phyloP scores from a whole-genome alignment of 352 stramenopile genomes.

The Pilasporangium apinafurcum region DNA sequence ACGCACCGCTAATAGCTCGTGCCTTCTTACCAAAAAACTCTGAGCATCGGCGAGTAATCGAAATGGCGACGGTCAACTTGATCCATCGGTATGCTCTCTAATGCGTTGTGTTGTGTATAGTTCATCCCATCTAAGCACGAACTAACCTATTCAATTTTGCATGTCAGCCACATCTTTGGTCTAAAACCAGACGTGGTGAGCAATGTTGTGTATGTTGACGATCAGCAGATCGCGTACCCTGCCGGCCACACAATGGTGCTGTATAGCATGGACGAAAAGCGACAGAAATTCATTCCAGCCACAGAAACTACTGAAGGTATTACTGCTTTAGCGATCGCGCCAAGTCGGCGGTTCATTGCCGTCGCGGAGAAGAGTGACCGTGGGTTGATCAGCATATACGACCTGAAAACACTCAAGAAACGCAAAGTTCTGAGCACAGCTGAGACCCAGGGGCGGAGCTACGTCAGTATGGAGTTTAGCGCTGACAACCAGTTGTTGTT shows the following conservation, averaged over 20 bases:
- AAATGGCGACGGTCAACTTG: conserved; percentile 35
- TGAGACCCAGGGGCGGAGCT: conserved; percentile 58
- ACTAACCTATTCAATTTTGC: not conserved
- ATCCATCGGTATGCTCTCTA: conserved; percentile 20
- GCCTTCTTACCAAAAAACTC: too few relatives aligned
- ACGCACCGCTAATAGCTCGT: too few relatives aligned
- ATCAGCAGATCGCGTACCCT: conserved; percentile 77
- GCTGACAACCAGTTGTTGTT: conserved; percentile 89
- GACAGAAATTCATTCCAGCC: conserved; percentile 86
- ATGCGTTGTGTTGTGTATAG: not conserved
- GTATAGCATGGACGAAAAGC: conserved; percentile 87
- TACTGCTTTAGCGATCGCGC: conserved; percentile 57
- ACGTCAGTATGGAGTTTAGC: conserved; percentile 86
- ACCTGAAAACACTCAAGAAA: conserved; percentile 88
- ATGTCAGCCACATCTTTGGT: conserved; percentile 83
- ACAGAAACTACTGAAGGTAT: conserved; percentile 71
- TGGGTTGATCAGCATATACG: conserved; percentile 77
- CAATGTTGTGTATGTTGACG: conserved; percentile 82
- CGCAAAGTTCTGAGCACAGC: conserved; percentile 81
- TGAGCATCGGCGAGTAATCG: too few relatives aligned
- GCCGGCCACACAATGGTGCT: conserved; percentile 86
- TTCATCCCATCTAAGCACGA: not conserved
- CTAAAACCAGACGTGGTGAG: conserved; percentile 82
- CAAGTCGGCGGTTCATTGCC: conserved; percentile 69
- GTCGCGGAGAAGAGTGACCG: conserved; percentile 70